Conservation (phyloP, 2,329 filamentous ascomycete genomes). For the Colletotrichum musicola region DNA sequence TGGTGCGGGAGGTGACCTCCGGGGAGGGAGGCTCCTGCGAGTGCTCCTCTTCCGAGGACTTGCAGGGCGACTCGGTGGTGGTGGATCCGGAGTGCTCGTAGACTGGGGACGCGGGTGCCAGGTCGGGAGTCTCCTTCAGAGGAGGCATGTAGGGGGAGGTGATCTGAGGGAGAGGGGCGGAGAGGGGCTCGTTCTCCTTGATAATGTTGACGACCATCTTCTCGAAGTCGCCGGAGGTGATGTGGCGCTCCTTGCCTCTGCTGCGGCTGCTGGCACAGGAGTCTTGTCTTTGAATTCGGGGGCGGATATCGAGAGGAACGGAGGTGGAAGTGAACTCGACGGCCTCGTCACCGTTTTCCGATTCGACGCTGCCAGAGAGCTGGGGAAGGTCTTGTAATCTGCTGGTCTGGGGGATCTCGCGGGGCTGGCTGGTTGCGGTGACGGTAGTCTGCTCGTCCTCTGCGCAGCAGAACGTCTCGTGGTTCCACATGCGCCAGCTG, state of each 20-base stretch:
- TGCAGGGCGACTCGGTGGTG: constrained; percentile 64
- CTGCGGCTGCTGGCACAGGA: constrained; percentile 78
- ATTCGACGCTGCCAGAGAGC: constrained; percentile 83
- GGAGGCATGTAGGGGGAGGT: constrained; percentile 52
- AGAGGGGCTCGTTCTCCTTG: constrained; percentile 81
- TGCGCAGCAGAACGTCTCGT: constrained; percentile 91
- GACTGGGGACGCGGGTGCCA: constrained; percentile 44
- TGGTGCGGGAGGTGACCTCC: constrained; percentile 68
- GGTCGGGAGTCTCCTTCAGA: constrained; percentile 59
- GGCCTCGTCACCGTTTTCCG: constrained; percentile 76
- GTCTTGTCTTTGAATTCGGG: constrained; percentile 78
- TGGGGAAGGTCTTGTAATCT: constrained; percentile 72
- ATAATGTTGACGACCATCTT: constrained; percentile 96
- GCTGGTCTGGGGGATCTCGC: constrained; percentile 58
- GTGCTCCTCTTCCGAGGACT: constrained; percentile 72
- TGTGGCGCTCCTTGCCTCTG: constrained; percentile 84
- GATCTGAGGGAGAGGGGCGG: constrained; percentile 63
- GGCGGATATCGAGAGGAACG: constrained; percentile 69
- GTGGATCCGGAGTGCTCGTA: constrained; percentile 59
- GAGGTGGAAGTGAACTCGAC: constrained; percentile 69
- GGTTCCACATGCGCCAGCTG: constrained; percentile 95
- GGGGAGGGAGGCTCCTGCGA: constrained; percentile 49
- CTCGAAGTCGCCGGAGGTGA: constrained; percentile 91
- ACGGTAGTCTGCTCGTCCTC: constrained; percentile 65
- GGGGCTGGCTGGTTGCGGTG: constrained; percentile 58